These are phyloP conservation scores for Colletotrichum lini DNA, from an alignment of 2,329 filamentous ascomycete genomes.

Conservation along the genomic window DNA sequence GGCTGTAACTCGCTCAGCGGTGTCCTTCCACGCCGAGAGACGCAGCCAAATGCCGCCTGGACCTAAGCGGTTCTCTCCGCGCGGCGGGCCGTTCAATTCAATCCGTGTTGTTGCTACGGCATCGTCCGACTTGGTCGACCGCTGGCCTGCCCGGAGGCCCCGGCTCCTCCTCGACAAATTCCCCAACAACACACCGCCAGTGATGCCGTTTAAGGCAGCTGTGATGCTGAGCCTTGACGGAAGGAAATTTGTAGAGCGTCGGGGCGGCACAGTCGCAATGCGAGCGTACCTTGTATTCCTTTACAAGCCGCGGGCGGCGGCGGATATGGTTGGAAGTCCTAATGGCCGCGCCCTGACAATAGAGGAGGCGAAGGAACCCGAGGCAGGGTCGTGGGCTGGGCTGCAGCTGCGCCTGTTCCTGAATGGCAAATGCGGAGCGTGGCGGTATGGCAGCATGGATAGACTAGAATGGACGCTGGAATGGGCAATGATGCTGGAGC, in stretches of 20 bases:
- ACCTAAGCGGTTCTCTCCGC: background rate
- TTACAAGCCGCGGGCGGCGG: background rate
- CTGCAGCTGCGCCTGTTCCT: constrained; percentile 1
- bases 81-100: background rate
- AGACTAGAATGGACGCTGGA: background rate
- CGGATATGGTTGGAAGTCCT: background rate
- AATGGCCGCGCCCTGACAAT: constrained; percentile 4
- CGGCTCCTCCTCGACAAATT: background rate
- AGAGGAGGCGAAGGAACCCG: background rate
- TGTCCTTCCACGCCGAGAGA: background rate
- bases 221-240: background rate
- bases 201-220: background rate
- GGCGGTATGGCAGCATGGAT: background rate
- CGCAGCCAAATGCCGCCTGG: background rate
- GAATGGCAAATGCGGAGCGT: constrained; percentile 1
- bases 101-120: constrained; percentile 1
- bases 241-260: too few relatives aligned
- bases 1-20: background rate
- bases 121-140: background rate
- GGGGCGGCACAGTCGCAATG: background rate
- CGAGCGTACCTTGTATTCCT: constrained; percentile 13
- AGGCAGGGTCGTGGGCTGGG: too few relatives aligned
- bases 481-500: too few relatives aligned
- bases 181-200: background rate
- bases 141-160: background rate